Conservation (phyloP, 2,329 filamentous ascomycete genomes). For the Talaromyces amestolkiae region DNA sequence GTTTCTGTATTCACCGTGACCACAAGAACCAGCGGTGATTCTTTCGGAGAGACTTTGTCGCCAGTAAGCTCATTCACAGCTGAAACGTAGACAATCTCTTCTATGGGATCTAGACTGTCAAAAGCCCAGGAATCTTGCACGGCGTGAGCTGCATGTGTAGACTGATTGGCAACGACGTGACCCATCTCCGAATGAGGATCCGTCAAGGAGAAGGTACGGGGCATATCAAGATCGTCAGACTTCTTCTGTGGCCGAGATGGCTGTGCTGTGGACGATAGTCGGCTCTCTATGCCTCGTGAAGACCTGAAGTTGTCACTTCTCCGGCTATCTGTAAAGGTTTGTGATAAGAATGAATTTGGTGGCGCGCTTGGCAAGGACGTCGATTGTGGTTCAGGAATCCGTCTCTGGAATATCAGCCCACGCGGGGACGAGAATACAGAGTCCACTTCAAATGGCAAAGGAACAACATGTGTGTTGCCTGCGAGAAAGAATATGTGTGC, state of each 20-base stretch:
- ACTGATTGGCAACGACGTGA: slow-evolving; percentile 63
- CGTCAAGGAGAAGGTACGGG: slow-evolving; percentile 74
- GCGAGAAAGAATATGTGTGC: slow-evolving; percentile 90
- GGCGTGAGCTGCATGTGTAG: slow-evolving; percentile 33
- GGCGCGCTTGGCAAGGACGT: slow-evolving; percentile 55
- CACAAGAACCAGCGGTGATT: slow-evolving; percentile 64
- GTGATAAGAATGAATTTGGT: slow-evolving; percentile 78
- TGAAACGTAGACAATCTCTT: slow-evolving; percentile 83
- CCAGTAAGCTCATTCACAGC: slow-evolving; percentile 52
- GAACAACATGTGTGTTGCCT: slow-evolving; percentile 82
- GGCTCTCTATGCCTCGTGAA: slow-evolving; percentile 39
- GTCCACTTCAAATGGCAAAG: slow-evolving; percentile 93
- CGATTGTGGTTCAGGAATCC: slow-evolving; percentile 47
- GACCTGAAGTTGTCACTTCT: slow-evolving; percentile 36
- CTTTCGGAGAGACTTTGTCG: slow-evolving; percentile 32
- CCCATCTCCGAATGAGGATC: slow-evolving; percentile 85
- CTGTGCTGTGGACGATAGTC: slow-evolving; percentile 49
- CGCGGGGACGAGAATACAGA: slow-evolving; percentile 76
- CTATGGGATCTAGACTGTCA: slow-evolving; percentile 68
- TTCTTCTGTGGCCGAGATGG: slow-evolving; percentile 56
- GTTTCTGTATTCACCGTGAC: slow-evolving; percentile 77
- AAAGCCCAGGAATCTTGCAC: slow-evolving; percentile 33
- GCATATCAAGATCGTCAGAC: slow-evolving; percentile 54
- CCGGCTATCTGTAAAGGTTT: slow-evolving; percentile 43
- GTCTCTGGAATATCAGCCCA: slow-evolving; percentile 84